These are phyloP conservation scores for Populus hybrid DNA, from an alignment of 441 rosid species.

Conservation along the genomic window DNA sequence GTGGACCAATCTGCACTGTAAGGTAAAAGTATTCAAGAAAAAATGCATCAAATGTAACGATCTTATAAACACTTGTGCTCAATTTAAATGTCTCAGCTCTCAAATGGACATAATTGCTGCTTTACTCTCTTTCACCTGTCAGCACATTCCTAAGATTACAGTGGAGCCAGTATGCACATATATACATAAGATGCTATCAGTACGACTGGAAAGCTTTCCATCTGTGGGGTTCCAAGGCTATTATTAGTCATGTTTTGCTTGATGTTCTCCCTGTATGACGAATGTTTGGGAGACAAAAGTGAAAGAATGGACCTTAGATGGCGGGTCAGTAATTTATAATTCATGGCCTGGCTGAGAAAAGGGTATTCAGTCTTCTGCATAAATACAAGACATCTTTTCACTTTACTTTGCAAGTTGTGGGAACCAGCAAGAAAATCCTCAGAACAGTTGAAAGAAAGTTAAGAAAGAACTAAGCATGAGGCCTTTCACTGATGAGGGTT, in stretches of 20 bases:
- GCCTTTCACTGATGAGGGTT: not conserved
- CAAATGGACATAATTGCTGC: slow-evolving; percentile 24
- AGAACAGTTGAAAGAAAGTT: slow-evolving; percentile 10
- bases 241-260: slow-evolving; percentile 14
- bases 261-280: not conserved
- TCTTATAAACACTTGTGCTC: slow-evolving; percentile 11
- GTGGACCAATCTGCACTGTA: not conserved
- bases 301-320: slow-evolving; percentile 5
- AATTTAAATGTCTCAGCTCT: slow-evolving; percentile 19
- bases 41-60: not conserved
- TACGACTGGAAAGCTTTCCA: slow-evolving; percentile 19
- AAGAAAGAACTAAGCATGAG: slow-evolving; percentile 13
- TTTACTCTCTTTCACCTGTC: slow-evolving; percentile 13
- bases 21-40: not conserved
- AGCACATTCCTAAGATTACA: slow-evolving; percentile 18
- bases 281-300: not conserved
- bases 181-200: not conserved
- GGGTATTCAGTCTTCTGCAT: slow-evolving; percentile 3
- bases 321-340: slow-evolving; percentile 5
- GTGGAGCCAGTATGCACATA: slow-evolving; percentile 4
- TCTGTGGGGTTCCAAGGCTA: slow-evolving; percentile 14
- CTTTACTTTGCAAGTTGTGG: not conserved
- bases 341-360: slow-evolving; percentile 10
- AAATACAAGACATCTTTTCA: slow-evolving; percentile 14
- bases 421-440: slow-evolving; percentile 15